These are phyloP conservation scores for Pythium guiyangense DNA, from an alignment of 352 stramenopile genomes.

Conservation along the genomic window DNA sequence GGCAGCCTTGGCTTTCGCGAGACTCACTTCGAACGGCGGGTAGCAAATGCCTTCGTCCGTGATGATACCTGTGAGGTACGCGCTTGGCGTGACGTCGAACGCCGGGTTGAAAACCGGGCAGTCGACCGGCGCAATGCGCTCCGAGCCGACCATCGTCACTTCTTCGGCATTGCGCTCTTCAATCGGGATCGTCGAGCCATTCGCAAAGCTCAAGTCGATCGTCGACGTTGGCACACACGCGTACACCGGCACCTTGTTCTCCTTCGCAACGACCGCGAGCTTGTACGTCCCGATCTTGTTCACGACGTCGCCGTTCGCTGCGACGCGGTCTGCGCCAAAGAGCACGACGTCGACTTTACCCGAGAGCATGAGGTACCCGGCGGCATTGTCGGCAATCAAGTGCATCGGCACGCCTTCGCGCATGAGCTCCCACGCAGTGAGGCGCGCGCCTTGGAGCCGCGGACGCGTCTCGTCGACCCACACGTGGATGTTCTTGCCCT, in stretches of 20 bases:
- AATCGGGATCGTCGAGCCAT: slow-evolving; percentile 92
- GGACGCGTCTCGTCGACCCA: slow-evolving; percentile 88
- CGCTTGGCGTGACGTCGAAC: slow-evolving; percentile 95
- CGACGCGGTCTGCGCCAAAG: slow-evolving; percentile 96
- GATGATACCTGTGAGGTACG: slow-evolving; percentile 95
- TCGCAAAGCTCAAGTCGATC: slow-evolving; percentile 88
- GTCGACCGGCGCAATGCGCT: slow-evolving; percentile 85
- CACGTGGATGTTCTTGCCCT: slow-evolving; percentile 85
- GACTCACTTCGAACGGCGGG: slow-evolving; percentile 39
- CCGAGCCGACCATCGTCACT: slow-evolving; percentile 73
- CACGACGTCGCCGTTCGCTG: slow-evolving; percentile 95
- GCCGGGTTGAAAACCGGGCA: slow-evolving; percentile 96
- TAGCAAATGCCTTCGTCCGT: slow-evolving; percentile 94
- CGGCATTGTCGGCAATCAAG: slow-evolving; percentile 96
- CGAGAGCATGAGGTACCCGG: slow-evolving; percentile 91
- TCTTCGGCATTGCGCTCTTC: slow-evolving; percentile 93
- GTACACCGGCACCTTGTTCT: slow-evolving; percentile 95
- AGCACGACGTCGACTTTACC: slow-evolving; percentile 93
- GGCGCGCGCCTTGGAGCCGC: slow-evolving; percentile 88
- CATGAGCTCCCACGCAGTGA: slow-evolving; percentile 97
- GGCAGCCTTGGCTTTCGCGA: slow-evolving; percentile 38
- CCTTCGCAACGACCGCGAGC: slow-evolving; percentile 81
- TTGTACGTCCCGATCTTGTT: slow-evolving; percentile 99
- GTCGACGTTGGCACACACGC: slow-evolving; percentile 95
- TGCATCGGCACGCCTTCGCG: slow-evolving; percentile 86